phyloP scores from a whole-genome alignment of 1,284 basidiomycete genomes.

The Microbotryum violaceum region DNA sequence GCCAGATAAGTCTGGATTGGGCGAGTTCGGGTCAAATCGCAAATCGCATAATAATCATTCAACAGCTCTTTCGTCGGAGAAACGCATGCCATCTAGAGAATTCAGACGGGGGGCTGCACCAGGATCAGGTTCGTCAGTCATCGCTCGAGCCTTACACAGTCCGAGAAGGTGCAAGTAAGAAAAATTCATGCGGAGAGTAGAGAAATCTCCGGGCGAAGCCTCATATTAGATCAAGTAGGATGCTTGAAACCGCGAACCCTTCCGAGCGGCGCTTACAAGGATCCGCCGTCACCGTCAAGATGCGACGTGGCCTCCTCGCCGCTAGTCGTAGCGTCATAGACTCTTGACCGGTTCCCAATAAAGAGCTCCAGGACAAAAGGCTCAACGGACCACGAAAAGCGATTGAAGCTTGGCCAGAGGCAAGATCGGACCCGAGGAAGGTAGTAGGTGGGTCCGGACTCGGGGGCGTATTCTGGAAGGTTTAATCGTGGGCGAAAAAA shows the following conservation, averaged over 20 bases:
- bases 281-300: constrained; percentile 7
- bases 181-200: too few relatives aligned
- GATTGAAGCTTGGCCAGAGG: background rate
- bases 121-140: too few relatives aligned
- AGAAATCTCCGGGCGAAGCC: background rate
- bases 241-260: background rate
- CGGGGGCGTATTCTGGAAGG: background rate
- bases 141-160: too few relatives aligned
- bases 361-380: background rate
- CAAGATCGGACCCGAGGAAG: background rate
- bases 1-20: too few relatives aligned
- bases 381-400: background rate
- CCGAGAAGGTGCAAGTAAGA: too few relatives aligned
- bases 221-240: constrained; percentile 20
- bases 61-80: too few relatives aligned
- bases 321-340: background rate
- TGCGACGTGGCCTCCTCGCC: too few relatives aligned
- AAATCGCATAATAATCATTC: too few relatives aligned
- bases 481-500: background rate
- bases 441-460: constrained; percentile 1
- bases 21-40: too few relatives aligned
- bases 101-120: too few relatives aligned
- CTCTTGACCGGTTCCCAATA: background rate
- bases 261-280: background rate
- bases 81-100: too few relatives aligned